Evolutionary conservation across 2,329 filamentous ascomycete genomes (phyloP).

Genomic region (Pseudogymnoascus sp.): DNA sequence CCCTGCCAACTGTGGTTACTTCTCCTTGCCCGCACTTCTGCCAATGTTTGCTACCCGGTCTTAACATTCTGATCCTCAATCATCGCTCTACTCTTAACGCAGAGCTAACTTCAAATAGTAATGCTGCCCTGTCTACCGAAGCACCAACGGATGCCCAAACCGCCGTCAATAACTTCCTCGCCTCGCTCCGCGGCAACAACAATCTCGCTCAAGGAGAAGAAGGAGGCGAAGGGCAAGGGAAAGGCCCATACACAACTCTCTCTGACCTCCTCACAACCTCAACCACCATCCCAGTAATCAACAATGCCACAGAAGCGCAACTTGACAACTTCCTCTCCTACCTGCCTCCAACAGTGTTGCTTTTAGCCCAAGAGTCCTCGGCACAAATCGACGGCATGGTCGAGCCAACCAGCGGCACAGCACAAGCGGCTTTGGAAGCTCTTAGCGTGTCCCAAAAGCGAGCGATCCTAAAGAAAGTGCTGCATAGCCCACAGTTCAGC

Average conservation of each 20-base stretch:
- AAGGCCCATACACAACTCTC: conserved; percentile 72
- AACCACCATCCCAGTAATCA: conserved; percentile 69
- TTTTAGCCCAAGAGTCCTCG: conserved; percentile 62
- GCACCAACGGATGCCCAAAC: conserved; percentile 57
- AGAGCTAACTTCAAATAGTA: conserved; percentile 8
- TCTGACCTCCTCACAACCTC: conserved; percentile 74
- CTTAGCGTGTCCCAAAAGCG: conserved; percentile 72
- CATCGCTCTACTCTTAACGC: conserved; percentile 8
- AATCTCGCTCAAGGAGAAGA: conserved; percentile 20
- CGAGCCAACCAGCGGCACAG: conserved; percentile 60
- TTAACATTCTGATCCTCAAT: neutral
- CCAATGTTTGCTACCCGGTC: neutral
- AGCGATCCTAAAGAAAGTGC: conserved; percentile 67
- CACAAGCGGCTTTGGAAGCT: conserved; percentile 65
- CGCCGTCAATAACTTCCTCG: conserved; percentile 80
- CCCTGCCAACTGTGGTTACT: neutral
- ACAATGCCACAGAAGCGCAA: conserved; percentile 47
- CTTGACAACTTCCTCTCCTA: conserved; percentile 69
- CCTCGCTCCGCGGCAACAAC: conserved; percentile 58
- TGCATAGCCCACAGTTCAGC: conserved; percentile 82
- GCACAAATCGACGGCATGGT: conserved; percentile 47
- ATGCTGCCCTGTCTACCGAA: conserved; percentile 44
- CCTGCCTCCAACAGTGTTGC: conserved; percentile 69
- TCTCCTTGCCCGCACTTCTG: neutral
- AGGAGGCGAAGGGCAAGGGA: conserved; percentile 35